Evolutionary conservation across 2,329 filamentous ascomycete genomes (phyloP).

Genomic region (Orbilia blumenaviensis): DNA sequence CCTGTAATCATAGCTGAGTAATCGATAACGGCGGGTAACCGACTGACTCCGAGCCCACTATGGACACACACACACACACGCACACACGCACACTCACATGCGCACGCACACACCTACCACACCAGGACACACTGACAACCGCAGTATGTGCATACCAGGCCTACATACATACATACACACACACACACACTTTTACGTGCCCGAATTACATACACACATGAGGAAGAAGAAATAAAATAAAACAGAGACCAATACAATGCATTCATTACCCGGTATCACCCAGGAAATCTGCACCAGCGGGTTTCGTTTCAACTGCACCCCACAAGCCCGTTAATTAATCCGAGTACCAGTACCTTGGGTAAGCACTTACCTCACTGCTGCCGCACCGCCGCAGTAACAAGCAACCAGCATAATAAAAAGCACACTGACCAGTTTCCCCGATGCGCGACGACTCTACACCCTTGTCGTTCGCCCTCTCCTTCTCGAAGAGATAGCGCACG

Average conservation of each 20-base stretch:
- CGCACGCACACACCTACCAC: background rate
- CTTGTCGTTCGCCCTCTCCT: conserved; percentile 4
- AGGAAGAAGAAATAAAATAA: background rate
- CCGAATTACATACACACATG: background rate
- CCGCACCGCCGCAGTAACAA: background rate
- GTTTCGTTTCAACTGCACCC: conserved; percentile 50
- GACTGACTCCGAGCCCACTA: background rate
- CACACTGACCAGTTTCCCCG: conserved; percentile 10
- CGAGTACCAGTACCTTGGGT: conserved; percentile 40
- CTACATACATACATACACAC: background rate
- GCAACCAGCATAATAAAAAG: background rate
- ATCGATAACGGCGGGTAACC: background rate
- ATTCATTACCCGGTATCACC: background rate
- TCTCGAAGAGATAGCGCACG: conserved; percentile 12
- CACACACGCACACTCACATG: background rate
- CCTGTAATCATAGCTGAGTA: conserved; percentile 5
- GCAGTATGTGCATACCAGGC: background rate
- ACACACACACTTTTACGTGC: background rate
- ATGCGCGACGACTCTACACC: conserved; percentile 24
- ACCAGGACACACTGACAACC: background rate
- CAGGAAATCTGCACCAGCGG: conserved; percentile 9
- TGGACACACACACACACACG: background rate
- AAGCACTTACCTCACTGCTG: background rate
- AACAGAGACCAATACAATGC: background rate
- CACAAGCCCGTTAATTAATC: conserved; percentile 35